Base-by-base conservation (phyloP, 2,329 filamentous ascomycete genomes). In the Cladosporium velox region DNA sequence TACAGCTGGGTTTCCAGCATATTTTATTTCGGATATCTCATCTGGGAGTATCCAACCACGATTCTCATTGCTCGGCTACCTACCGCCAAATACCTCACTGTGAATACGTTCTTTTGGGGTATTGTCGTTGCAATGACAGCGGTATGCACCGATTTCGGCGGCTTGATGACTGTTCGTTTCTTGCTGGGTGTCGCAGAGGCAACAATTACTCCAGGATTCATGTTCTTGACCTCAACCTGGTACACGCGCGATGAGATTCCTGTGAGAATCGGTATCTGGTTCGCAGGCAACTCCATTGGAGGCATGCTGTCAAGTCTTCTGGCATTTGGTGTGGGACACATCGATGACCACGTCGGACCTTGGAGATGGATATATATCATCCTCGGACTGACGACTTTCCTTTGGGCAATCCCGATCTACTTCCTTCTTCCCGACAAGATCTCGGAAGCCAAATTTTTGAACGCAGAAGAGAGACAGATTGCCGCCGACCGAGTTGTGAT, bases 151-250 rank as follows among this genome's bases (percentile, higher is more conserved):
- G 74, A 69, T 35, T 79, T 76, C 65, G 64, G 69, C 14, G 72
- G 73, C n/a, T 71, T 80, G 1, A 70, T 80, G 10, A 75, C 72
- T 11, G 74, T 78, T 7, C 74, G 78, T 1, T 75, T 77, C 58
- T 69, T 79, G 51, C 74, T 81, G 8, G 77, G 78, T 54, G 69
- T 70, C 1, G 69, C 77, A 1, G 75, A 75, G 15, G 77, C 78
- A 18, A 72, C 74, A n/a, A 74, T 75, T 59, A 73, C 75, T 34
- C 78, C 78, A 0, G 79, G 78, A 6, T 77, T 77, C 61, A 75
- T 78, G 28, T 80, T 79, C 67, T 77, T 80, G 26, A 75, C 80
- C 7, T 75, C 73, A 12, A 73, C 72, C 18, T 74, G 79, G 41
- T 79, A 77, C 65, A 77, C 76, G 24, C 74, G 74, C 34, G 73